phyloP scores from a whole-genome alignment of 2,329 filamentous ascomycete genomes.

The Ascochyta rabiei region DNA sequence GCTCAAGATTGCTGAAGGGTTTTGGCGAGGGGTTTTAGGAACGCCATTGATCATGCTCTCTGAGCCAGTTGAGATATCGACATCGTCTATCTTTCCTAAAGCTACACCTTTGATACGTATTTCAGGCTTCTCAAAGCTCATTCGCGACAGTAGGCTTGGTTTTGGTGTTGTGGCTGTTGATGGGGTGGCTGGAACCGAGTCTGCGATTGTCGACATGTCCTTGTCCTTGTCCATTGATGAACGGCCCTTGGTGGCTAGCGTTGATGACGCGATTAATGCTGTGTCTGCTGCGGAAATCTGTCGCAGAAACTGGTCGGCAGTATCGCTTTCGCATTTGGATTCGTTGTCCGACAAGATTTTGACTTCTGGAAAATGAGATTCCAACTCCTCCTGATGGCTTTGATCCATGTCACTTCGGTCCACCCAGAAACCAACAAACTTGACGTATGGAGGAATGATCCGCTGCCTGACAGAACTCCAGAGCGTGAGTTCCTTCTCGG shows the following conservation, averaged over 20 bases:
- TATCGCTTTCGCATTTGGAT: not conserved
- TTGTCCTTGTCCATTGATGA: not conserved
- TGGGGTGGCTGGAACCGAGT: not conserved
- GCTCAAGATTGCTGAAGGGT: not conserved
- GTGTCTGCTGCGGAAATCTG: not conserved
- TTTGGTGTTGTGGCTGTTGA: not conserved
- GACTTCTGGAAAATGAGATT: not conserved
- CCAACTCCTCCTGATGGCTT: not conserved
- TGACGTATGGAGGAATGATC: not conserved
- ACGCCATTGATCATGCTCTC: not conserved
- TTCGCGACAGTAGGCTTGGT: not conserved
- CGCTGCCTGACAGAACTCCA: not conserved
- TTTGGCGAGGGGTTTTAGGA: not conserved
- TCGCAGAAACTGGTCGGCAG: not conserved
- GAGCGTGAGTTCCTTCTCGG: not conserved
- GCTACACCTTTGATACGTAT: not conserved
- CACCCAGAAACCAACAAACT: not conserved
- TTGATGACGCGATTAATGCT: not conserved
- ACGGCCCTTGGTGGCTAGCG: not conserved
- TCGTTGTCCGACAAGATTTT: not conserved
- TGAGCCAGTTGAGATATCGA: not conserved
- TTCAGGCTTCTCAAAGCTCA: not conserved
- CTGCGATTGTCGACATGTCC: not conserved
- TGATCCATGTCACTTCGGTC: not conserved
- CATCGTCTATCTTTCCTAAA: not conserved